Base-by-base conservation (phyloP, 208 protist genomes). In the Trypanosoma melophagium region DNA sequence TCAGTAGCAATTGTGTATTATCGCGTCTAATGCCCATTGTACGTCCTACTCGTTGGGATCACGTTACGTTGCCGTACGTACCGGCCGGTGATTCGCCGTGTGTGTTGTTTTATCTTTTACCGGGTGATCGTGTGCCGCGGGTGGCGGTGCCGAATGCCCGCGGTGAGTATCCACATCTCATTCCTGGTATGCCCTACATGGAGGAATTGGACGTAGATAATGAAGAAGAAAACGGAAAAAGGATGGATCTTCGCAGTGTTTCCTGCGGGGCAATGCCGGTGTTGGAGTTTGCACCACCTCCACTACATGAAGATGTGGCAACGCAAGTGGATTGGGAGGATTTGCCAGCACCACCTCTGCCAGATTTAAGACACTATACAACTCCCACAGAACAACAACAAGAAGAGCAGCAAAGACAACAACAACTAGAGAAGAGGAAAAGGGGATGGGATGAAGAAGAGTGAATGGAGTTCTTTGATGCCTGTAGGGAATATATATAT, bases 31-130 rank as follows among this genome's bases (percentile, higher is more conserved):
- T 69, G 61, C 47, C 62, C 4, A 67, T 66, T 51, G 38, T 83
- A 19, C 60, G 64, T 17, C 61, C 61, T 2, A 84, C 79, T 52
- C 42, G 45, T 0, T 95, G 89, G 86, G 83, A 95, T 50, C 86
- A 95, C 74, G 56, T 55, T 16, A 84, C 79, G 38, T 62, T 90
- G 45, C 84, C 84, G 21, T 95, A 92, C 67, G 81, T 66, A 0
- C 89, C 89, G 28, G 28, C 28, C 28, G 28, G 28, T 0, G 0
- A 28, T 1, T 56, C 65, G 13, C 84, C 86, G 28, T 92, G 89
- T 71, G 65, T 90, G 17, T n/a, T 95, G 35, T 87, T 90, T 59
- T 95, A 95, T 57, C 57, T 86, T n/a, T 72, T 95, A 14, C 89
- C 89, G 0, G 84, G 81, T 25, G 83, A 91, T 42, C 59, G 71